Conservation (phyloP, 2,329 filamentous ascomycete genomes). For the Penicillium sp. region DNA sequence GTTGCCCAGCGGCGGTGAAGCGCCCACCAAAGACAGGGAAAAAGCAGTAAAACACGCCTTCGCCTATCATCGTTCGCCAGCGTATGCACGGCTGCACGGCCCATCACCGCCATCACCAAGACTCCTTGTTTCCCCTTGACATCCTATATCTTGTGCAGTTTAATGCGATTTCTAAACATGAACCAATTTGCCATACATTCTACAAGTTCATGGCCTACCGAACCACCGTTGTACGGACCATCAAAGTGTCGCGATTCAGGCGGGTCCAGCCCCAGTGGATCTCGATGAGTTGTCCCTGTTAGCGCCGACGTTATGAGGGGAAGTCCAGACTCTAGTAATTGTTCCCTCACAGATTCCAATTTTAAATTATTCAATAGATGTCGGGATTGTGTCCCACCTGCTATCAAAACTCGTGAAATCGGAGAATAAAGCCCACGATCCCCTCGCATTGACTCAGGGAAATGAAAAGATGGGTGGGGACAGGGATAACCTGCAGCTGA, state of each 20-base stretch:
- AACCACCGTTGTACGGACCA: no score
- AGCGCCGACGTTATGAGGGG: background rate
- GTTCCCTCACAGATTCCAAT: background rate
- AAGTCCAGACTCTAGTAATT: background rate
- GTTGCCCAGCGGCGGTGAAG: constrained; percentile 33
- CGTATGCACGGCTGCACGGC: background rate
- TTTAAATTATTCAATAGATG: background rate
- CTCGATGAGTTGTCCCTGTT: constrained; percentile 4
- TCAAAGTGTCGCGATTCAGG: background rate
- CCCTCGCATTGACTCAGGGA: constrained; percentile 22
- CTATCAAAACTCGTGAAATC: constrained; percentile 15
- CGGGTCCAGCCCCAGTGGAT: constrained; percentile 8
- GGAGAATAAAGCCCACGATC: constrained; percentile 23
- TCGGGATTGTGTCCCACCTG: constrained; percentile 1
- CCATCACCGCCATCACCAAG: background rate
- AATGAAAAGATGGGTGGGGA: constrained; percentile 12
- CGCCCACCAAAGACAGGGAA: background rate
- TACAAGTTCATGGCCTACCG: no score
- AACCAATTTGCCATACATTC: no score
- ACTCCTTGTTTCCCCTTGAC: no score
- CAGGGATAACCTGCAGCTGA: constrained; percentile 14
- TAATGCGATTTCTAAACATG: no score
- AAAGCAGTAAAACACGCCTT: background rate
- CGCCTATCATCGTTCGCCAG: constrained; percentile 9
- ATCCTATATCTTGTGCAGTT: no score